phyloP scores from a whole-genome alignment of 345 rosid species.

The Brassica rapa region DNA sequence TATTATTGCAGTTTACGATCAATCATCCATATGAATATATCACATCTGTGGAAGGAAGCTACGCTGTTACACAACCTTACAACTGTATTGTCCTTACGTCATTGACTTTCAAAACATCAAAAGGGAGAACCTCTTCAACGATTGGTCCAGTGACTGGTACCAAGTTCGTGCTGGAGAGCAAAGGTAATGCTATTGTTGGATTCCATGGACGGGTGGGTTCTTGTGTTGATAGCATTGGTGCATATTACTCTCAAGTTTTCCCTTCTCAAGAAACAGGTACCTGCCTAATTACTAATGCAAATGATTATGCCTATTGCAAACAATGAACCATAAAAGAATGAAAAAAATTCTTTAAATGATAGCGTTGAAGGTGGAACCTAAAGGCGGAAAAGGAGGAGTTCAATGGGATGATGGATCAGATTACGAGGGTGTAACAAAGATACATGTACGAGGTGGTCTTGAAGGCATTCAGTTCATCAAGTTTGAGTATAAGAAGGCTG shows the following conservation, averaged over 20 bases:
- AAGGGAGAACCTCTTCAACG: neutral
- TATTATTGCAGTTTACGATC: constrained; percentile 7
- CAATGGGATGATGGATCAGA: constrained; percentile 28
- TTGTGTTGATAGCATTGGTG: constrained; percentile 2
- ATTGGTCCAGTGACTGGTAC: constrained; percentile 12
- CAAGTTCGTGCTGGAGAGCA: neutral
- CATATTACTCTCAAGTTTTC: neutral
- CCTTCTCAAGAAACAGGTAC: neutral
- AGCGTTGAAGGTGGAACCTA: constrained; percentile 19
- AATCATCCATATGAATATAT: constrained; percentile 20
- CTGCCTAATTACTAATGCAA: neutral
- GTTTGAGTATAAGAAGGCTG: neutral
- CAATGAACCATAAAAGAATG: neutral
- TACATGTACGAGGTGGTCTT: neutral
- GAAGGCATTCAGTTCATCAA: neutral
- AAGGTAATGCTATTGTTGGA: constrained; percentile 26
- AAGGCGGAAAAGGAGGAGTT: constrained; percentile 34
- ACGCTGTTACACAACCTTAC: neutral
- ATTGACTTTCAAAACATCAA: constrained; percentile 19
- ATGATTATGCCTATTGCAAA: neutral
- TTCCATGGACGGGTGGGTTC: constrained; percentile 30
- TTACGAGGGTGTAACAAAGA: neutral
- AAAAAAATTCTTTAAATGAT: neutral
- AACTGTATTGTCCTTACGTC: neutral
- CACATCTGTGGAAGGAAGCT: constrained; percentile 24